phyloP scores from a whole-genome alignment of 1,284 basidiomycete genomes.

The Puccinia horiana region DNA sequence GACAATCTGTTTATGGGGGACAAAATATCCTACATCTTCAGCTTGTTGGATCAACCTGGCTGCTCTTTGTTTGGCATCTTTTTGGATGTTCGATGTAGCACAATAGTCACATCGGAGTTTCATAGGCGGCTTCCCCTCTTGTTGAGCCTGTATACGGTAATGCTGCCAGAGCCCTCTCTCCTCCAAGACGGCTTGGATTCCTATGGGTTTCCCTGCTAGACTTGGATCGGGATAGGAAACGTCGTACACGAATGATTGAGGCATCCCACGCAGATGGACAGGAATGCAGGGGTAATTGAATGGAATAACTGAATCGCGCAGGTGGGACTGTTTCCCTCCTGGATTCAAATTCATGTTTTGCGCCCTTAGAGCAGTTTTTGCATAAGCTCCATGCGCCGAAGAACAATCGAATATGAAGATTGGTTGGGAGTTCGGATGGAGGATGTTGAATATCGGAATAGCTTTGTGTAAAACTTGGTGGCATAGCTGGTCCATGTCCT shows the following conservation, averaged over 20 bases:
- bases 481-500: constrained; percentile 1
- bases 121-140: not conserved
- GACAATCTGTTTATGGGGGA: not conserved
- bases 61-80: not conserved
- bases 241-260: not conserved
- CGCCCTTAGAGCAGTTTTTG: not conserved
- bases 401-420: too few relatives aligned
- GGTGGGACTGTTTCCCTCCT: not conserved
- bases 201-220: not conserved
- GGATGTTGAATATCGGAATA: not conserved
- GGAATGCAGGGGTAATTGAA: not conserved
- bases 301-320: not conserved
- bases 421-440: not conserved
- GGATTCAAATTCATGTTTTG: not conserved
- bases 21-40: not conserved
- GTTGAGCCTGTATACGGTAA: not conserved
- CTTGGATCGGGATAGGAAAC: not conserved
- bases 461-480: constrained; percentile 9
- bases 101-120: not conserved
- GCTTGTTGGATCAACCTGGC: not conserved
- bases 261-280: not conserved
- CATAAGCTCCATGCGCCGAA: not conserved
- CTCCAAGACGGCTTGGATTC: too few relatives aligned
- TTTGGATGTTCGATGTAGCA: not conserved
- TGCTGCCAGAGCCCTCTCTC: too few relatives aligned